These are phyloP conservation scores for Haematococcus lacustris DNA, from an alignment of 139 green algal genomes.

Conservation along the genomic window DNA sequence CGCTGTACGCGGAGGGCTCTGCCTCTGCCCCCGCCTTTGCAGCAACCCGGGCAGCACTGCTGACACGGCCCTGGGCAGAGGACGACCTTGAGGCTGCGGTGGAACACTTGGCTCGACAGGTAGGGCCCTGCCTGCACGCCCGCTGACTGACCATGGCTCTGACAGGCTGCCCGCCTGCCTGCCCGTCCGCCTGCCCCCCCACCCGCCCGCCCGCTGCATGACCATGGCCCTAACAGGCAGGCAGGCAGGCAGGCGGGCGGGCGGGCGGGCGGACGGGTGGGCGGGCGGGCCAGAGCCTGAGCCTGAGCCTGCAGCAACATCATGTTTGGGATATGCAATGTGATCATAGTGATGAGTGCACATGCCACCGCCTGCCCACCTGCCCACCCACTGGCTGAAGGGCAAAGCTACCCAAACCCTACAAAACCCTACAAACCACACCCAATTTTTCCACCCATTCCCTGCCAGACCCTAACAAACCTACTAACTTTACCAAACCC, in stretches of 20 bases:
- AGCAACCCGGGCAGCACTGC: conserved; percentile 44
- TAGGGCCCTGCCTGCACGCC: neutral
- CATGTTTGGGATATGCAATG: too few species aligned
- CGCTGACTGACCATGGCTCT: neutral
- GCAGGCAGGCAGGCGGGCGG: too few species aligned
- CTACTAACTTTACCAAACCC: neutral
- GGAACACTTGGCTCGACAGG: neutral
- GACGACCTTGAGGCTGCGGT: conserved; percentile 67
- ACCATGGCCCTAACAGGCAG: neutral
- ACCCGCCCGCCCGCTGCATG: neutral
- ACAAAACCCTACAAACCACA: too few species aligned
- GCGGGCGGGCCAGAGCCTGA: neutral
- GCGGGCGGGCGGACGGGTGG: neutral
- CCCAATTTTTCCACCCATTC: too few species aligned
- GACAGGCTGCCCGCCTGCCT: neutral
- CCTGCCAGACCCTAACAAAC: too few species aligned
- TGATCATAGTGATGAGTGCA: too few species aligned
- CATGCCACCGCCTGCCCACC: too few species aligned
- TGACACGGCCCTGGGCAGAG: conserved; percentile 66
- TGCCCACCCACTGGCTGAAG: too few species aligned
- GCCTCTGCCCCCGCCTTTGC: conserved; percentile 25
- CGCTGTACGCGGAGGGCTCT: conserved; percentile 25
- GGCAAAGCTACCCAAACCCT: too few species aligned
- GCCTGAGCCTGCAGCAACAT: too few species aligned
- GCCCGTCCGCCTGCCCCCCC: neutral